Evolutionary conservation across 345 rosid species (phyloP).

Genomic region (Iberis pinnata): DNA sequence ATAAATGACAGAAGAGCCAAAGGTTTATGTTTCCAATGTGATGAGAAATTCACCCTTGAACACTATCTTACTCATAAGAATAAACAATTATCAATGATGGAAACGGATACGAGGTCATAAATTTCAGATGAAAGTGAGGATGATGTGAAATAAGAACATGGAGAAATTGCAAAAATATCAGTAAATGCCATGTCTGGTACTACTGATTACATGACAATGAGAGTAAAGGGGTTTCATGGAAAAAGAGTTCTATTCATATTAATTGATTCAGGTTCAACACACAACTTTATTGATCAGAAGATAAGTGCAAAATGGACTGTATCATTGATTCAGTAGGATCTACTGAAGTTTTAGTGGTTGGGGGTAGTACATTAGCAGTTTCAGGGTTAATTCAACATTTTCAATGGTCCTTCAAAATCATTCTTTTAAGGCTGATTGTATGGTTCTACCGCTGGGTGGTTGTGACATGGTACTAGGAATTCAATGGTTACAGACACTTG

Average conservation of each 20-base stretch:
- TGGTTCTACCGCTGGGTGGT: not conserved
- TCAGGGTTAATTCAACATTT: not conserved
- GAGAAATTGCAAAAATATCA: not conserved
- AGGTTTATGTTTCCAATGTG: too few species aligned
- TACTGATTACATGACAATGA: not conserved
- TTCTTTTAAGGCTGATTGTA: not conserved
- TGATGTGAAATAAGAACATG: too few species aligned
- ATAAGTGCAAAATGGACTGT: not conserved
- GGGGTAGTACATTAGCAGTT: not conserved
- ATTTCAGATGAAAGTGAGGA: too few species aligned
- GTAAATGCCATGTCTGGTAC: not conserved
- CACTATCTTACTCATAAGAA: not conserved
- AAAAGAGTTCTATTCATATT: not conserved
- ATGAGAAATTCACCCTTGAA: too few species aligned
- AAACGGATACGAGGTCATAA: not conserved
- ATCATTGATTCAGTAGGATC: not conserved
- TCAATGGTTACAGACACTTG: not conserved
- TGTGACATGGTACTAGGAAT: not conserved
- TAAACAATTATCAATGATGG: too few species aligned
- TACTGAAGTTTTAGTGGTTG: not conserved
- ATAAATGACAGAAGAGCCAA: too few species aligned
- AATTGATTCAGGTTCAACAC: too few species aligned
- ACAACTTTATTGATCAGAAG: not conserved
- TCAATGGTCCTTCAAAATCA: not conserved
- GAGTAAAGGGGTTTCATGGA: not conserved